phyloP scores from a whole-genome alignment of 495 filamentous ascomycete genomes.

The Cetradonia linearis region DNA sequence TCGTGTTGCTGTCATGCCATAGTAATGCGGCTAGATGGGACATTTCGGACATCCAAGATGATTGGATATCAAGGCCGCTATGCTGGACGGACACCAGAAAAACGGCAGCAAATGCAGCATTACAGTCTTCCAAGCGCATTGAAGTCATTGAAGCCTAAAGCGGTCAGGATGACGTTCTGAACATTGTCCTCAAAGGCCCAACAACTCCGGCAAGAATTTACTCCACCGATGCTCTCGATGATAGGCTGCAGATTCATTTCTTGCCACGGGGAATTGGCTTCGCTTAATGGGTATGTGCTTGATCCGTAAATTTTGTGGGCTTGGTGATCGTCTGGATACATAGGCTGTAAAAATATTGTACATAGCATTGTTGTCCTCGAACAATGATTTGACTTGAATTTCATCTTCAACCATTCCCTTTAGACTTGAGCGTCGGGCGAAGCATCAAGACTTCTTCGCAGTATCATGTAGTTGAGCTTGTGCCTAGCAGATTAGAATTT shows the following conservation, averaged over 20 bases:
- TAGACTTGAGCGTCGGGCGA: too few relatives aligned
- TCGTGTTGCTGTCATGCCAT: neutral
- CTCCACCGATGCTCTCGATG: neutral
- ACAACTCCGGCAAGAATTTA: neutral
- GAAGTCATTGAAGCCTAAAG: slow-evolving; percentile 2
- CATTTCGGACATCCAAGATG: neutral
- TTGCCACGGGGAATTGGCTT: neutral
- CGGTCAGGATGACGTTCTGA: neutral
- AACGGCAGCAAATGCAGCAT: neutral
- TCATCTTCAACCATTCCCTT: too few relatives aligned
- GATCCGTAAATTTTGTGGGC: neutral
- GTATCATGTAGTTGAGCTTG: too few relatives aligned
- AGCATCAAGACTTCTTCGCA: too few relatives aligned
- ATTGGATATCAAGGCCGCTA: neutral
- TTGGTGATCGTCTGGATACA: neutral
- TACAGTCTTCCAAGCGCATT: neutral
- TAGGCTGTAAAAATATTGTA: neutral
- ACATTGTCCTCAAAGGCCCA: neutral
- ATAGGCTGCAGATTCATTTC: neutral
- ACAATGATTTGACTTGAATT: too few relatives aligned
- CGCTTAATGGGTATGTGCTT: neutral
- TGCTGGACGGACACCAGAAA: neutral
- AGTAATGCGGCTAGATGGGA: neutral
- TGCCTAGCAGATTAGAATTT: too few relatives aligned
- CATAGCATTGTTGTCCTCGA: too few relatives aligned